Percentiles rank a stretch among this genome's conserved stretches.
phyloP scores from a whole-genome alignment of 768 basidiomycete species.

The Filobasidium wieringae region DNA sequence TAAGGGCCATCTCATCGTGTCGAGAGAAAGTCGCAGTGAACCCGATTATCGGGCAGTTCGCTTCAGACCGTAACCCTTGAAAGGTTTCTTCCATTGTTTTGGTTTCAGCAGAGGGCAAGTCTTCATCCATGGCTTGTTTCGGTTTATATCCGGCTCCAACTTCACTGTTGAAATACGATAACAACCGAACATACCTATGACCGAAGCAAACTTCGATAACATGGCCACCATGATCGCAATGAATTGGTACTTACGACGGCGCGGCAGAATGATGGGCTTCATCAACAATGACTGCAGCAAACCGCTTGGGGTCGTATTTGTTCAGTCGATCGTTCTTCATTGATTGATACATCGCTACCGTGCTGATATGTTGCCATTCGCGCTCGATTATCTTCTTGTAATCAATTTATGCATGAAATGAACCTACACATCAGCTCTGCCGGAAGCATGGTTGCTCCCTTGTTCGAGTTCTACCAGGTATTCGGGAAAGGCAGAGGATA shows the following conservation, averaged over 20 bases:
- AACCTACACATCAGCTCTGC: conserved; percentile 70
- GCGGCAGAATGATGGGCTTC: conserved; percentile 95
- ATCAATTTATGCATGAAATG: too few relatives aligned
- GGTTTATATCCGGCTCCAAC: neutral
- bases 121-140: too few relatives aligned
- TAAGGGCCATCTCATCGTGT: conserved; percentile 78
- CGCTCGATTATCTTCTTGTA: too few relatives aligned
- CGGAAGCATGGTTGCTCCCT: conserved; percentile 61
- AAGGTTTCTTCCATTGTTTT: too few relatives aligned
- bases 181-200: conserved; percentile 63
- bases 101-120: too few relatives aligned
- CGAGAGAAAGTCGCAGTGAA: conserved; percentile 92
- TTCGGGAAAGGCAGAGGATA: conserved; percentile 52
- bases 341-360: conserved; percentile 46
- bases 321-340: conserved; percentile 53
- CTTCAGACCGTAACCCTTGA: too few relatives aligned
- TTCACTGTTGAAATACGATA: conserved; percentile 63
- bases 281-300: conserved; percentile 74
- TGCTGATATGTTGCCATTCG: conserved; percentile 29
- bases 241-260: conserved; percentile 52
- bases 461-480: conserved; percentile 89
- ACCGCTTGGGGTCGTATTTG: conserved; percentile 57
- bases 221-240: conserved; percentile 8
- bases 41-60: conserved; percentile 82
- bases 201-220: neutral